Base-by-base conservation (phyloP, 2,329 filamentous ascomycete genomes). In the Calonectria hongkongensis region DNA sequence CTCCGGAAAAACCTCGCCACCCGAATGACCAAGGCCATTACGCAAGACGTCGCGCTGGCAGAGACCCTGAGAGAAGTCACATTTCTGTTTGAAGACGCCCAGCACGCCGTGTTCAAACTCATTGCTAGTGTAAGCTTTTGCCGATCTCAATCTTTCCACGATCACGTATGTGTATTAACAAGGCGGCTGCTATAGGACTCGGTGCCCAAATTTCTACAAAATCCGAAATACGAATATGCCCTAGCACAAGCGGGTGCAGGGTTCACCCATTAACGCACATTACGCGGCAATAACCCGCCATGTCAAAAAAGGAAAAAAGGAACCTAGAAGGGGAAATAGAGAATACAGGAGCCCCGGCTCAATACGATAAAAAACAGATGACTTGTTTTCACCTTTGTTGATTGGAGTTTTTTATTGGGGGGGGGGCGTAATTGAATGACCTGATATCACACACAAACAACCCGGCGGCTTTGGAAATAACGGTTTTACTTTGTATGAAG, bases 11-110 rank as follows among this genome's bases (percentile, higher is more conserved):
- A 96, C 82, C 89, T 99, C 74, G 96, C 97, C 3, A 96, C 94
- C 25, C 92, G 96, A 70, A 99, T 99, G 97, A 99, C 97, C 70
- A 96, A 97, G 84, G 95, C 96, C 0, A 96, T 98, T 41, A 95
- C 95, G 33, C 95, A 98, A 81, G 96, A 98, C 78, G 91, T 93
- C 33, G 93, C 95, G 41, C 98, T 98, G 95, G 92, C 97, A 75
- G 92, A 95, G 78, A 98, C 95, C 74, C 86, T 98, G 39, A 93
- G 94, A 76, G 96, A 98, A 83, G 96, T 99, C 41, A 96, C 94
- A 2, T 87, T 90, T 4, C 88, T 98, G 1, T 98, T 98, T 80
- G 95, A 98, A 84, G 94, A 97, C 82, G 96, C 97, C 5, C 95
- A 98, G 82, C 94, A 94, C 75, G 97, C 96, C 12, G 96, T 99